Conservation (phyloP, 495 filamentous ascomycete species). For the Hyaloscypha hepaticicola region DNA sequence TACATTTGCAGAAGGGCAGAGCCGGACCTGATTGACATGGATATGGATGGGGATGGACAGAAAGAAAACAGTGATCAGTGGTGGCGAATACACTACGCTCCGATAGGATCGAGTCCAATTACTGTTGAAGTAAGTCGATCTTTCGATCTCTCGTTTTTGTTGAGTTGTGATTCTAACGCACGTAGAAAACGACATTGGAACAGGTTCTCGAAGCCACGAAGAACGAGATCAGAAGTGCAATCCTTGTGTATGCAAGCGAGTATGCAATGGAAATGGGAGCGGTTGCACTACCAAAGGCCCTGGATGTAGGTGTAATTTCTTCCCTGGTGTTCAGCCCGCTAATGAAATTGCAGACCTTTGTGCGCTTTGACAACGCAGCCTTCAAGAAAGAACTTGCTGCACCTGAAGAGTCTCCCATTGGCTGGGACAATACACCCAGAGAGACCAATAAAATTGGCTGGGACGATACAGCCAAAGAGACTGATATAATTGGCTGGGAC, state of each 20-base stretch:
- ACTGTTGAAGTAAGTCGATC: constrained; percentile 27
- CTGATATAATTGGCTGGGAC: not conserved
- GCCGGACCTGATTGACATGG: constrained; percentile 27
- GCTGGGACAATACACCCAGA: not conserved
- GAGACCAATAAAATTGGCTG: too few species aligned
- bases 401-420: not conserved
- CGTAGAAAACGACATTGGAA: constrained; percentile 37
- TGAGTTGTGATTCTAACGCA: constrained; percentile 5
- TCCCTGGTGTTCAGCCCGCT: not conserved
- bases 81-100: constrained; percentile 37
- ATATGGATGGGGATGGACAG: constrained; percentile 23
- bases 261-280: constrained; percentile 33
- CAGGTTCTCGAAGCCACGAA: constrained; percentile 37
- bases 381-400: constrained; percentile 25
- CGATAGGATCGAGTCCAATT: constrained; percentile 22
- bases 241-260: constrained; percentile 39
- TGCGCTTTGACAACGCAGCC: constrained; percentile 24
- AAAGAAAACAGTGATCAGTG: constrained; percentile 35
- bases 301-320: constrained; percentile 33
- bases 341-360: constrained; percentile 27
- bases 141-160: constrained; percentile 19
- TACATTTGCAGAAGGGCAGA: constrained; percentile 25
- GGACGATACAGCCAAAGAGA: too few species aligned
- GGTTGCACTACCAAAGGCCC: constrained; percentile 32
- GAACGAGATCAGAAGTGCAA: constrained; percentile 33